Conservation (phyloP, 495 filamentous ascomycete genomes). For the Neohortaea acidophila region DNA sequence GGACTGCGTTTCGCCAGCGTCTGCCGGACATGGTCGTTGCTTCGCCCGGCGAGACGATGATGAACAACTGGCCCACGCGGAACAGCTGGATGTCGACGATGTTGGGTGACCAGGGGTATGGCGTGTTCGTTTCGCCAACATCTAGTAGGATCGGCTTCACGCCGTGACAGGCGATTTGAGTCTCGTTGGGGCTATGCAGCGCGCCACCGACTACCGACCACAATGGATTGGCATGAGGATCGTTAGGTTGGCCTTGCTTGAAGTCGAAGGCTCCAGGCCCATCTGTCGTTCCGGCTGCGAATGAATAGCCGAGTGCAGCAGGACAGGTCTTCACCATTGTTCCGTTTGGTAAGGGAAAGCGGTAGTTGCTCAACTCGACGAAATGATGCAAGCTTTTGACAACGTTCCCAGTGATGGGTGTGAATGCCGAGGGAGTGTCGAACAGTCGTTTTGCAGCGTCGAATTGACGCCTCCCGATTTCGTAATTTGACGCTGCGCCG, state of each 20-base stretch:
- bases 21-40: constrained; percentile 91
- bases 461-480: constrained; percentile 29
- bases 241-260: constrained; percentile 63
- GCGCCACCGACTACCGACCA: constrained; percentile 64
- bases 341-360: constrained; percentile 61
- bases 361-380: constrained; percentile 48
- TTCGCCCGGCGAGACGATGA: constrained; percentile 80
- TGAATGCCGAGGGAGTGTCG: constrained; percentile 12
- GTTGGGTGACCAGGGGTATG: constrained; percentile 85
- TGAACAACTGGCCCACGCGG: constrained; percentile 73
- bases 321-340: constrained; percentile 61
- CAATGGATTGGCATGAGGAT: constrained; percentile 62
- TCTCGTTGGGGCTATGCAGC: constrained; percentile 53
- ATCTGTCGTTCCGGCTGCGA: constrained; percentile 89
- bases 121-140: constrained; percentile 61
- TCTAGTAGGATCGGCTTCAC: constrained; percentile 84
- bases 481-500: constrained; percentile 29
- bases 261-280: constrained; percentile 91
- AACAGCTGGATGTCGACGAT: constrained; percentile 85
- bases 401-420: constrained; percentile 21
- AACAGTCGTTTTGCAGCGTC: constrained; percentile 22
- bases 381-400: constrained; percentile 29
- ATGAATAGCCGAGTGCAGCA: constrained; percentile 85
- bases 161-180: constrained; percentile 62
- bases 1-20: constrained; percentile 74